A percentile compares a stretch with the other conserved stretches of the same genome.
These are phyloP conservation scores for Ophiostoma piceae DNA, from an alignment of 2,329 filamentous ascomycete genomes.

Conservation along the genomic window DNA sequence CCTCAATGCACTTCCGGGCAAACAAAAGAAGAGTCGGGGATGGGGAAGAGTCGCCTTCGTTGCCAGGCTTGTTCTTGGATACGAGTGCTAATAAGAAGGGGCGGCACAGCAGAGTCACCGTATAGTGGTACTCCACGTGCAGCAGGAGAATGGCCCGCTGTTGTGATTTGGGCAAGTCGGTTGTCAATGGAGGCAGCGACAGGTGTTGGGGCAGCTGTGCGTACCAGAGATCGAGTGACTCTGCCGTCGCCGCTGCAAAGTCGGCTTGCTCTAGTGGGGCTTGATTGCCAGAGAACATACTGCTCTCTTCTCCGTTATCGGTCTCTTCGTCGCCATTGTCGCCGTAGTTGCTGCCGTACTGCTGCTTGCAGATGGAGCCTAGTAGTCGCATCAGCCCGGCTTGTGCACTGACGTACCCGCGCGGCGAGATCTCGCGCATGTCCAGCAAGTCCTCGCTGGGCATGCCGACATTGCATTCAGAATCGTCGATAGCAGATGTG, in stretches of 20 bases:
- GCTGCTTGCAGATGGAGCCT: conserved; percentile 31
- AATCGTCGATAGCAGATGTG: conserved; percentile 33
- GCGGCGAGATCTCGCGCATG: conserved; percentile 28
- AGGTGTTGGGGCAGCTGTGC: conserved; percentile 25
- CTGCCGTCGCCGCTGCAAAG: conserved; percentile 20
- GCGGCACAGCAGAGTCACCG: conserved; percentile 30
- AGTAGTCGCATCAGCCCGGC: conserved; percentile 29
- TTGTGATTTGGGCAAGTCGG: conserved; percentile 25
- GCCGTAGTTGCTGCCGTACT: conserved; percentile 28
- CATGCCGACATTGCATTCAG: conserved; percentile 31
- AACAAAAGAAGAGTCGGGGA: conserved; percentile 12
- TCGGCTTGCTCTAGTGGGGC: conserved; percentile 21
- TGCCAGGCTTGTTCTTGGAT: conserved; percentile 12
- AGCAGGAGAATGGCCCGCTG: conserved; percentile 35
- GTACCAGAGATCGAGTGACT: conserved; percentile 24
- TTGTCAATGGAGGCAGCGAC: conserved; percentile 11
- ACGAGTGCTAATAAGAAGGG: conserved; percentile 31
- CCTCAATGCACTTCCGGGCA: conserved; percentile 22
- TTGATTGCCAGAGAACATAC: not conserved
- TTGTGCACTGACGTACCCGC: conserved; percentile 28
- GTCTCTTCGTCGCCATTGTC: conserved; percentile 9
- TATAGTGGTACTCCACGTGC: conserved; percentile 36
- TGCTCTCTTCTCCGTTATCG: conserved; percentile 8
- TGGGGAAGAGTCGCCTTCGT: not conserved
- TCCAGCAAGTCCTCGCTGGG: conserved; percentile 31